A percentile compares a stretch with the other conserved stretches of the same genome.
These are phyloP conservation scores for Trametes pubescens DNA, from an alignment of 1,284 basidiomycete species.

Conservation along the genomic window DNA sequence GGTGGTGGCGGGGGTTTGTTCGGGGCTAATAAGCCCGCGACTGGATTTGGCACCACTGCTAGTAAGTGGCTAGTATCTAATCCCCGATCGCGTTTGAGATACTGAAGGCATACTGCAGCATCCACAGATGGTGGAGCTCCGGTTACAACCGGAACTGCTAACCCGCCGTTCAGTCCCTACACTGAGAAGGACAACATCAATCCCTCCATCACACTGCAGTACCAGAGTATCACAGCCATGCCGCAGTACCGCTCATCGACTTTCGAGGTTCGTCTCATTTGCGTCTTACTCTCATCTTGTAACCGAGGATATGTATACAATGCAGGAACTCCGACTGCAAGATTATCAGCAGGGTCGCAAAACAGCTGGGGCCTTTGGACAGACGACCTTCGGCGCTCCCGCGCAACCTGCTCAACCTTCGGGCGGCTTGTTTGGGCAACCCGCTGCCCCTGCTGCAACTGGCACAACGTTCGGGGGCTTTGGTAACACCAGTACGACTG, in stretches of 20 bases:
- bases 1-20: conserved; percentile 49
- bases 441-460: conserved; percentile 41
- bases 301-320: conserved; percentile 17
- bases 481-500: conserved; percentile 32
- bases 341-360: conserved; percentile 82
- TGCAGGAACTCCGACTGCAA: conserved; percentile 75
- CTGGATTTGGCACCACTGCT: conserved; percentile 54
- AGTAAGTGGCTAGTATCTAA: conserved; percentile 36
- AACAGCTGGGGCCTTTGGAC: conserved; percentile 61
- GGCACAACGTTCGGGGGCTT: conserved; percentile 43
- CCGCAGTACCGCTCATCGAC: conserved; percentile 74
- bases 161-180: conserved; percentile 61
- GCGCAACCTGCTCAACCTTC: conserved; percentile 43
- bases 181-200: conserved; percentile 66
- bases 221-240: conserved; percentile 79
- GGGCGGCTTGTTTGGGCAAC: conserved; percentile 43
- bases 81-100: neutral
- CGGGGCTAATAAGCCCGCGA: conserved; percentile 57
- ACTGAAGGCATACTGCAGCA: neutral
- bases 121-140: conserved; percentile 46
- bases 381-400: conserved; percentile 52
- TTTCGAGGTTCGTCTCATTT: conserved; percentile 62
- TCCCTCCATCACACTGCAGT: conserved; percentile 57
- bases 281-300: conserved; percentile 17
- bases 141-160: conserved; percentile 70